Base-by-base conservation (phyloP, 306 rosid species). In the Canavalia ensiformis region DNA sequence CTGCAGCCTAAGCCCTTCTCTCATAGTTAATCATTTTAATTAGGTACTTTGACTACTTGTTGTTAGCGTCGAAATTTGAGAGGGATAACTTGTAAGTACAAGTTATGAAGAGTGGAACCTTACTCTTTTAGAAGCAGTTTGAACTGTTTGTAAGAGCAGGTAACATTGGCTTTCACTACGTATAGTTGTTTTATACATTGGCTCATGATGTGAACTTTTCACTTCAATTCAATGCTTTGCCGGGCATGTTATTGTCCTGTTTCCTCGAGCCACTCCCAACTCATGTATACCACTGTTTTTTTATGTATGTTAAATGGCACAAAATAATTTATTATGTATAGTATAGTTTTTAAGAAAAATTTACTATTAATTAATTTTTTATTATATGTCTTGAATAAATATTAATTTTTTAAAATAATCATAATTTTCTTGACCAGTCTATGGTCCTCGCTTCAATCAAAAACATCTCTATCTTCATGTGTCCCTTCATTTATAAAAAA, bases 241-340 rank as follows among this genome's bases (percentile, higher is more conserved):
- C 62, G 80, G 82, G 77, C 75, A 54, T 86, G 77, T 75, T 81
- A 70, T 55, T 79, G 84, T 12, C 66, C 70, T 80, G 71, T 72
- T 18, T 84, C 80, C 95, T 94, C 86, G 97, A 92, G 97, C 97
- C 97, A 88, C 91, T 49, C 90, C 86, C 89, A 62, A 55, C 68
- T 72, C 72, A 68, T 46, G 75, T 74, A 58, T 49, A 33, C 84
- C 62, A 58, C 69, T 84, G 29, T 72, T 18, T 18, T 18, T 18
- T 18, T 18, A 18, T 18, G 25, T 18, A 18, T 18, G 25, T 18
- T 18, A 18, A 18, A 18, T 18, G 25, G 25, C 25, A 18, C 25
- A 18, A 18, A 18, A 18, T 18, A 18, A 18, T 18, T 18, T 18
- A 18, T 18, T 18, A 18, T 18, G 25, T 18, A 18, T 18, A 18